These are phyloP conservation scores for Spiraea crenata DNA, from an alignment of 331 rosid genomes.

Conservation along the genomic window DNA sequence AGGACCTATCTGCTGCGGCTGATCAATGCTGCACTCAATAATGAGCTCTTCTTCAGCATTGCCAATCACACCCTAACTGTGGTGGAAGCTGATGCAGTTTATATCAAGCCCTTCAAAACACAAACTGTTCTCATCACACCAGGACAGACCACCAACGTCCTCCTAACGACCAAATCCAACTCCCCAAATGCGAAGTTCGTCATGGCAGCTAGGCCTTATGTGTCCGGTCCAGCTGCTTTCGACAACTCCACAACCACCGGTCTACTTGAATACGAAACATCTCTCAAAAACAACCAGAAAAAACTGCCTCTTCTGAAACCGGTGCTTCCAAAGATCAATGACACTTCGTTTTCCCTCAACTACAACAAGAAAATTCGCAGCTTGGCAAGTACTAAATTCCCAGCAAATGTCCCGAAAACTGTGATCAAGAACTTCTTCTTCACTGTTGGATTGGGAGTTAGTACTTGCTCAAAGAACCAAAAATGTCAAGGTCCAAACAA, in stretches of 20 bases:
- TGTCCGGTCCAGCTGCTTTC: constrained; percentile 58
- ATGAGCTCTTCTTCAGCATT: constrained; percentile 72
- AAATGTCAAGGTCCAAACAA: constrained; percentile 67
- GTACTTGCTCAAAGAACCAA: constrained; percentile 44
- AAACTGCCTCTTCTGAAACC: constrained; percentile 54
- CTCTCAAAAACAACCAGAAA: constrained; percentile 24
- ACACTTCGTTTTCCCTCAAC: constrained; percentile 52
- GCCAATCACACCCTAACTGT: constrained; percentile 71
- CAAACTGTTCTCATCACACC: constrained; percentile 59
- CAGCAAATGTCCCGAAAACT: constrained; percentile 63
- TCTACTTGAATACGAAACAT: constrained; percentile 50
- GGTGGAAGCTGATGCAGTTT: constrained; percentile 75
- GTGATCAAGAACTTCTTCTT: constrained; percentile 53
- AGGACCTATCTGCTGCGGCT: constrained; percentile 65
- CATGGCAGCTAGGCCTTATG: constrained; percentile 68
- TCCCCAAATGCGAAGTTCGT: constrained; percentile 54
- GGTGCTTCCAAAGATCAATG: constrained; percentile 54
- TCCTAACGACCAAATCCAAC: constrained; percentile 51
- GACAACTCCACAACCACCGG: constrained; percentile 78
- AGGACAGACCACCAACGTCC: constrained; percentile 73
- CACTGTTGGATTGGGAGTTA: constrained; percentile 67
- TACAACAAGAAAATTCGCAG: constrained; percentile 49
- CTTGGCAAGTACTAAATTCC: constrained; percentile 50
- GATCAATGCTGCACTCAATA: constrained; percentile 75
- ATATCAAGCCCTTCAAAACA: constrained; percentile 59